These are phyloP conservation scores for Coniochaeta sp. DNA, from an alignment of 2,329 filamentous ascomycete species.

Conservation along the genomic window DNA sequence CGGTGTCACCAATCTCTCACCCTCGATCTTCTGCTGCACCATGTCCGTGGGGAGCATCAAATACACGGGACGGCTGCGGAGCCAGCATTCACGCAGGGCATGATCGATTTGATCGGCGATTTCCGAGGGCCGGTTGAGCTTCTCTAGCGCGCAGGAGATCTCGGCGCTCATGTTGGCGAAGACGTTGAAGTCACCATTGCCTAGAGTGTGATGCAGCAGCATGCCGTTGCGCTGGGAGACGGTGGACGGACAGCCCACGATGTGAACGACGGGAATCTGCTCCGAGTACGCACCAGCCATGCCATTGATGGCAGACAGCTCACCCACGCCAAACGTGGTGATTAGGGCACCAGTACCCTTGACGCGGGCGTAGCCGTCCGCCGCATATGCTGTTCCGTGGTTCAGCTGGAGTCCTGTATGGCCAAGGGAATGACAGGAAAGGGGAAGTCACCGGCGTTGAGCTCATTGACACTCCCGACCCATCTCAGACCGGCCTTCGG, in stretches of 20 bases:
- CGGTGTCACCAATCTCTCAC: conserved; percentile 58
- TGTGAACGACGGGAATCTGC: conserved; percentile 63
- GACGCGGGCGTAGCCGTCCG: conserved; percentile 72
- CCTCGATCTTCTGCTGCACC: conserved; percentile 68
- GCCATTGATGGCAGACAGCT: conserved; percentile 67
- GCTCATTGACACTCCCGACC: conserved; percentile 65
- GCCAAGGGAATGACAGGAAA: conserved; percentile 3
- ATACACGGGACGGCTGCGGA: conserved; percentile 72
- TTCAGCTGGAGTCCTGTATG: neutral
- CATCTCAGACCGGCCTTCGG: conserved; percentile 50
- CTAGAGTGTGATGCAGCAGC: conserved; percentile 60
- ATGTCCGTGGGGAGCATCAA: conserved; percentile 78
- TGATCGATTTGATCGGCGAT: conserved; percentile 72
- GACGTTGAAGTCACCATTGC: conserved; percentile 74
- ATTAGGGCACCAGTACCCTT: conserved; percentile 63
- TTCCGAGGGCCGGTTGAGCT: conserved; percentile 61
- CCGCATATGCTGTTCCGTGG: conserved; percentile 53
- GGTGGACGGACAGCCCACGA: conserved; percentile 47
- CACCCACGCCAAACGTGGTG: conserved; percentile 70
- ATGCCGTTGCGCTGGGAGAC: conserved; percentile 38
- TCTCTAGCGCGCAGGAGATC: conserved; percentile 64
- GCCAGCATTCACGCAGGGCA: conserved; percentile 65
- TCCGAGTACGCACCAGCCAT: conserved; percentile 69
- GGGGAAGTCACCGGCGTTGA: conserved; percentile 50
- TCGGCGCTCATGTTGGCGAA: conserved; percentile 71